Evolutionary conservation across 768 basidiomycete genomes (phyloP).

Genomic region (Daedaleopsis sinensis): DNA sequence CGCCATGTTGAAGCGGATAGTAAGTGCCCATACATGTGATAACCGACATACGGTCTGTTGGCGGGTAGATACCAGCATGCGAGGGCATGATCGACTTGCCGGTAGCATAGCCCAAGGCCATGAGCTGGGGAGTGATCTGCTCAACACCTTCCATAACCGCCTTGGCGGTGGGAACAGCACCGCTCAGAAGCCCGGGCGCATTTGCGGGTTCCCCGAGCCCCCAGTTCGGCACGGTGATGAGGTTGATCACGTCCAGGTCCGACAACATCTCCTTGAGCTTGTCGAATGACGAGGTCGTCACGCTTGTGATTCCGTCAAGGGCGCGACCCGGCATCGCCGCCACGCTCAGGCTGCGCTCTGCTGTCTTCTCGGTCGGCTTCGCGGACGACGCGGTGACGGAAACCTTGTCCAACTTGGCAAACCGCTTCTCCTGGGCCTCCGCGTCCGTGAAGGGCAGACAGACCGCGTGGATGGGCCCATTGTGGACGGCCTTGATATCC

Average conservation of each 20-base stretch:
- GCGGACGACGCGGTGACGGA: conserved; percentile 10
- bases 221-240: conserved; percentile 62
- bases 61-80: conserved; percentile 71
- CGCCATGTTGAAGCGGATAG: too few relatives aligned
- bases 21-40: conserved; percentile 64
- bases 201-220: conserved; percentile 78
- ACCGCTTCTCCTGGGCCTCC: conserved; percentile 64
- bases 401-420: conserved; percentile 45
- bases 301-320: conserved; percentile 34
- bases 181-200: conserved; percentile 67
- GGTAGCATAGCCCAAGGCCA: conserved; percentile 79
- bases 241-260: conserved; percentile 63
- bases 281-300: conserved; percentile 53
- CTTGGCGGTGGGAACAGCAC: conserved; percentile 75
- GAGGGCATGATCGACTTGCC: conserved; percentile 66
- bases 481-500: conserved; percentile 41
- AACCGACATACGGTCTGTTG: conserved; percentile 75
- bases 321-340: conserved; percentile 2
- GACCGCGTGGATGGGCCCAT: conserved; percentile 73
- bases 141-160: conserved; percentile 69
- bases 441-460: conserved; percentile 66
- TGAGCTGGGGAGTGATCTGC: conserved; percentile 74
- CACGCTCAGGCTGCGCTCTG: conserved; percentile 6
- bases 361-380: neutral
- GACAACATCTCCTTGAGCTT: conserved; percentile 52